A percentile compares a stretch with the other conserved stretches of the same genome.
Evolutionary conservation across 2,329 filamentous ascomycete species (phyloP).

Genomic region (Aspergillus cejpii): DNA sequence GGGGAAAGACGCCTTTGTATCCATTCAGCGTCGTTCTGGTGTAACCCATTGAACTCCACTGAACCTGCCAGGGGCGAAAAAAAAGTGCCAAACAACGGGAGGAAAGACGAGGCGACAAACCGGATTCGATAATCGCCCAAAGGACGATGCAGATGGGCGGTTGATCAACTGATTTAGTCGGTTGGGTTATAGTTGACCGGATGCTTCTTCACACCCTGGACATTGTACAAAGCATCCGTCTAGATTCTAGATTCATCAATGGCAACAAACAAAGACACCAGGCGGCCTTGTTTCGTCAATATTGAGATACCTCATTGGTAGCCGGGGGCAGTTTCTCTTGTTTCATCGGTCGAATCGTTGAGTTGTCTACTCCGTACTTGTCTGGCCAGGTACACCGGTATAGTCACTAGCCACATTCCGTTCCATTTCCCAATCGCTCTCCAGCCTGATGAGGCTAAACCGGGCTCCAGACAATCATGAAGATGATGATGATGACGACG

Average conservation of each 20-base stretch:
- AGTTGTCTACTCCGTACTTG: no score
- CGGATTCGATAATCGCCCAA: constrained; percentile 5
- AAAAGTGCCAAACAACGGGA: not conserved
- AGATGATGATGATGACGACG: not conserved
- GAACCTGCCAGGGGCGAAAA: constrained; percentile 13
- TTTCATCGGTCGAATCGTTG: no score
- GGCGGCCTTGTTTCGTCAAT: no score
- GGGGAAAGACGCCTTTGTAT: constrained; percentile 2
- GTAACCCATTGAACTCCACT: constrained; percentile 4
- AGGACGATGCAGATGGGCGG: not conserved
- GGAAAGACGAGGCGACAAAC: constrained; percentile 20
- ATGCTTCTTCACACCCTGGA: no score
- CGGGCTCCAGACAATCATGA: not conserved
- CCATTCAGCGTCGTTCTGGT: constrained; percentile 6
- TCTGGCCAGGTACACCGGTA: not conserved
- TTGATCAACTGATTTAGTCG: not conserved
- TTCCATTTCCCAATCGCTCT: no score
- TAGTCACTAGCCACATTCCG: constrained; percentile 4
- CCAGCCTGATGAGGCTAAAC: constrained; percentile 8
- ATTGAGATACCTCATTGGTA: no score
- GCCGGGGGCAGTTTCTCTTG: no score
- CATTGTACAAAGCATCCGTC: no score
- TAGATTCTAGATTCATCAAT: no score
- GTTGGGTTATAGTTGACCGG: not conserved
- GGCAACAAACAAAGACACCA: no score